phyloP scores from a whole-genome alignment of 805 yeast species.

The Wickerhamiella lipophila region DNA sequence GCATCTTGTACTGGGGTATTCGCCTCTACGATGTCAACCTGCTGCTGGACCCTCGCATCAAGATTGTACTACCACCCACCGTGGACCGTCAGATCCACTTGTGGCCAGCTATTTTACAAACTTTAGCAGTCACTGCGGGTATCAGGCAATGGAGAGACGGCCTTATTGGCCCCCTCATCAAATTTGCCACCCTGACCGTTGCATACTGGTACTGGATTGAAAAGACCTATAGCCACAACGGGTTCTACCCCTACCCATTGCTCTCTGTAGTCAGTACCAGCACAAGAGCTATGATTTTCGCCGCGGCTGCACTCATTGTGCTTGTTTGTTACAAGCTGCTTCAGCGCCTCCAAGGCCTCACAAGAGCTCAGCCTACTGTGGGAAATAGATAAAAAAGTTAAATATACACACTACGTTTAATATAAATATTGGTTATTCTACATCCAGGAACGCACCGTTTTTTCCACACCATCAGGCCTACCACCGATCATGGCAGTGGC shows the following conservation, averaged over 20 bases:
- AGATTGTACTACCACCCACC: constrained; percentile 17
- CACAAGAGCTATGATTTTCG: constrained; percentile 21
- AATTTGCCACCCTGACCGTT: constrained; percentile 19
- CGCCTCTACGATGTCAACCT: constrained; percentile 22
- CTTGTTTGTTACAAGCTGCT: constrained; percentile 18
- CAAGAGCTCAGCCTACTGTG: no score
- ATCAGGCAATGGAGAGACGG: constrained; percentile 22
- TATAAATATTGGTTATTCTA: not conserved
- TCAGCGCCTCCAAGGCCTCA: constrained; percentile 18
- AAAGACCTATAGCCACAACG: constrained; percentile 22
- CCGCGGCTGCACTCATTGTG: constrained; percentile 18
- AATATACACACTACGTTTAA: not conserved
- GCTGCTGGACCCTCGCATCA: constrained; percentile 23
- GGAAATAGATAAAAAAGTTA: not conserved
- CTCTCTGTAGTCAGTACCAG: constrained; percentile 19
- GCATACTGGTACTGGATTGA: constrained; percentile 30
- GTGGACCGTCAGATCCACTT: constrained; percentile 26
- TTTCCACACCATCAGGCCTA: constrained; percentile 10
- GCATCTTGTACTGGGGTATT: constrained; percentile 27
- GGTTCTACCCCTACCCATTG: constrained; percentile 29
- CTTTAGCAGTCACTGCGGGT: constrained; percentile 22
- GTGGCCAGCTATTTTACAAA: constrained; percentile 24
- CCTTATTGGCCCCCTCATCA: constrained; percentile 14
- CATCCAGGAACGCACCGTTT: constrained; percentile 1
- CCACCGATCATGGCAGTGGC: constrained; percentile 20